These are phyloP conservation scores for Serendipita vermifera DNA, from an alignment of 768 basidiomycete genomes.

Conservation along the genomic window DNA sequence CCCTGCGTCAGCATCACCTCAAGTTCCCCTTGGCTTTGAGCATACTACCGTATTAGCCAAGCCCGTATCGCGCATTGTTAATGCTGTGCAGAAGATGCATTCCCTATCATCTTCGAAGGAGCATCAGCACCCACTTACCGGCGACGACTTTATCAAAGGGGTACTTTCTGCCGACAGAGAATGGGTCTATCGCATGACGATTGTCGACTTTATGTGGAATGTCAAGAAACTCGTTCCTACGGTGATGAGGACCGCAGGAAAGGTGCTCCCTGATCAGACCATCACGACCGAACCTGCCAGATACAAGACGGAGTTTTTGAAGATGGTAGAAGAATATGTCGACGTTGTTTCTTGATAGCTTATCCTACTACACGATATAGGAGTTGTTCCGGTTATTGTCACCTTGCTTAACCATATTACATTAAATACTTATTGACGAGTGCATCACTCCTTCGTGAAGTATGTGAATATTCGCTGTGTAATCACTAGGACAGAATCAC, in stretches of 20 bases:
- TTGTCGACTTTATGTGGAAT: background rate
- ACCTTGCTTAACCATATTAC: no score
- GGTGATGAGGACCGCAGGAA: background rate
- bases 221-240: background rate
- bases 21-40: background rate
- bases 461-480: no score
- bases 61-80: no score
- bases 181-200: background rate
- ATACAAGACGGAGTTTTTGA: background rate
- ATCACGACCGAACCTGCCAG: background rate
- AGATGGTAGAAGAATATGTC: background rate
- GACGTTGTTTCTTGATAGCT: background rate
- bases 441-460: no score
- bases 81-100: no score
- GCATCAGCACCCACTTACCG: background rate
- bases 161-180: background rate
- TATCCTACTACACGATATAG: no score
- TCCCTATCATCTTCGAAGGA: background rate
- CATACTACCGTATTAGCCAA: no score
- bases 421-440: no score
- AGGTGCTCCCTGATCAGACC: background rate
- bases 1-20: background rate
- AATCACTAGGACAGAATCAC: no score
- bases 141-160: background rate
- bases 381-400: no score